Evolutionary conservation across 306 rosid genomes (phyloP), one percentile per base, ranked within the genome.

Genomic region (Amphicarpaea edgeworthii): DNA sequence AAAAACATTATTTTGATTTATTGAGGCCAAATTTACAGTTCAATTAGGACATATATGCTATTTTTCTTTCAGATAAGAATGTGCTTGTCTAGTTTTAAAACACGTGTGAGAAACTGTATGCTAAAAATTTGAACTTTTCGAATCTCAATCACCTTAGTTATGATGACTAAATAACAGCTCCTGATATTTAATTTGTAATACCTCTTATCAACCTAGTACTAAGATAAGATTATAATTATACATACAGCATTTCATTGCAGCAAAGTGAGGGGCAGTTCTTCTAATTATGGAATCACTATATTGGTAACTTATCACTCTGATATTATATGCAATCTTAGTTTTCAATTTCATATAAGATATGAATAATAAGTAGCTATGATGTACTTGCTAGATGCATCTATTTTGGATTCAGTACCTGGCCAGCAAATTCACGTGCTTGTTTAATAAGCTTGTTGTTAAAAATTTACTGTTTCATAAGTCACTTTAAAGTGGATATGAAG

Each of bases 311-410:
- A 19, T 2, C 24, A 62, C 26, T 62, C 45, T 62, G 50, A 19
- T 37, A n/a, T n/a, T n/a, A n/a, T n/a, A 17, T 16, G 30, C 70
- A 9, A 32, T 58, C 34, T 19, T 37, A 34, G 5, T 5, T 65
- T 65, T 64, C 41, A 34, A 47, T 63, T 61, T n/a, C 50, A 32
- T 3, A 60, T 43, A 60, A 60, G 21, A 60, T 12, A 15, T n/a
- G n/a, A n/a, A n/a, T n/a, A 19, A 68, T 41, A 10, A 12, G 15
- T 42, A 42, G 47, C 47, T 12, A 42, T 40, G 43, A 40, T 47
- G 15, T 46, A 7, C 24, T 10, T 4, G n/a, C n/a, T 8, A 47
- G 7, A 30, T 46, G 42, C 19, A 17, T 12, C 0, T 12, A 10
- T 43, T 40, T 11, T 21, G 50, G 12, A 38, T 41, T 57, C 28